These are phyloP conservation scores for Mycosarcoma maydis DNA, from an alignment of 1,284 basidiomycete genomes.

Conservation along the genomic window DNA sequence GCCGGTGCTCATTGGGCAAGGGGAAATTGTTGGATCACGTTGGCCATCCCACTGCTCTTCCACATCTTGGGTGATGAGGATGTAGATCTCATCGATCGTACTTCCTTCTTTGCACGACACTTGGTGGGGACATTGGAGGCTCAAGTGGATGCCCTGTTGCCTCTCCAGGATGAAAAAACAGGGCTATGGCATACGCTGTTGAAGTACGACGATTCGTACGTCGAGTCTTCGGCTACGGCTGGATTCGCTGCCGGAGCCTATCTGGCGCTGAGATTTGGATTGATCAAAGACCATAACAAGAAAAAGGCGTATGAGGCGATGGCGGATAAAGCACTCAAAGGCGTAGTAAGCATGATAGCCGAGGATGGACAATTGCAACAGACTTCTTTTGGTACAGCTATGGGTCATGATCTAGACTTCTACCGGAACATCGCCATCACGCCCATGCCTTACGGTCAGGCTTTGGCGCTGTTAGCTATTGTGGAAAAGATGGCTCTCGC, in stretches of 20 bases:
- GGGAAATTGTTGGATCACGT: conserved; percentile 76
- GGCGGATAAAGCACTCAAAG: conserved; percentile 72
- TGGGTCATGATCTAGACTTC: conserved; percentile 74
- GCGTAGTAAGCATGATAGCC: conserved; percentile 72
- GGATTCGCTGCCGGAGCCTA: conserved; percentile 75
- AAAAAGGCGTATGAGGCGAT: conserved; percentile 69
- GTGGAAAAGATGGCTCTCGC: conserved; percentile 58
- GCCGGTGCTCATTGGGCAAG: conserved; percentile 74
- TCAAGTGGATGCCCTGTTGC: conserved; percentile 73
- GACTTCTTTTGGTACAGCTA: conserved; percentile 69
- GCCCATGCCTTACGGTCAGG: conserved; percentile 76
- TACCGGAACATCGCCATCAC: conserved; percentile 74
- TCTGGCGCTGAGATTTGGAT: conserved; percentile 71
- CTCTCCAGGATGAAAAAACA: conserved; percentile 70
- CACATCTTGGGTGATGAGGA: conserved; percentile 67
- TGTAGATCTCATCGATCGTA: conserved; percentile 5
- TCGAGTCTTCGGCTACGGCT: conserved; percentile 74
- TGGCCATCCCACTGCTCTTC: conserved; percentile 75
- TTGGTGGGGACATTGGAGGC: conserved; percentile 71
- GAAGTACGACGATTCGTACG: conserved; percentile 73
- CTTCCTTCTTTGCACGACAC: conserved; percentile 63
- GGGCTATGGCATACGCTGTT: conserved; percentile 76
- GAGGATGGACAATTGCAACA: conserved; percentile 72
- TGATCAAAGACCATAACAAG: conserved; percentile 69
- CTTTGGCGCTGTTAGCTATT: conserved; percentile 70